These are phyloP conservation scores for Cercophora sp. DNA, from an alignment of 495 filamentous ascomycete genomes.

Conservation along the genomic window DNA sequence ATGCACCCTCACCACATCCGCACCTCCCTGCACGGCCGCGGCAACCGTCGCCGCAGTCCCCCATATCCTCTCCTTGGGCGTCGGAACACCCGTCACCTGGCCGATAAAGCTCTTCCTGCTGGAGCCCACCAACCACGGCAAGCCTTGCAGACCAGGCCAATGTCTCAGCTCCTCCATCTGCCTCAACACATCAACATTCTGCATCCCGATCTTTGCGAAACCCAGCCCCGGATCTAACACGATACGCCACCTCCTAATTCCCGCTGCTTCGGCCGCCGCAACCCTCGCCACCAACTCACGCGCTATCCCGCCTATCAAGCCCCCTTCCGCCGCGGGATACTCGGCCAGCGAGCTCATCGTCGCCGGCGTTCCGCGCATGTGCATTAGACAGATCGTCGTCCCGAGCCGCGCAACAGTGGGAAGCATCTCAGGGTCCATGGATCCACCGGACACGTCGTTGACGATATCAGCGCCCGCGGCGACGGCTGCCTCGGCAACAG, in stretches of 20 bases:
- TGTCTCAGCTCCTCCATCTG: conserved; percentile 58
- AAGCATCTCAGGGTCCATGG: conserved; percentile 78
- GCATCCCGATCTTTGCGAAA: conserved; percentile 77
- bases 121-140: conserved; percentile 87
- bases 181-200: conserved; percentile 78
- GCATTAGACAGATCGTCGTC: conserved; percentile 86
- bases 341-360: conserved; percentile 70
- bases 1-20: conserved; percentile 92
- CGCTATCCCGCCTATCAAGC: conserved; percentile 66
- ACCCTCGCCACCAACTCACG: conserved; percentile 68
- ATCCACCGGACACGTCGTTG: conserved; percentile 88
- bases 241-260: conserved; percentile 87
- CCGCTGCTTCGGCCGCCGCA: conserved; percentile 72
- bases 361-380: conserved; percentile 84
- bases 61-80: conserved; percentile 60
- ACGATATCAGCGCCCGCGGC: conserved; percentile 85
- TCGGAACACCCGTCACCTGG: conserved; percentile 66
- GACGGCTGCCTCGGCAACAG: conserved; percentile 76
- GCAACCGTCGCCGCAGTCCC: conserved; percentile 88
- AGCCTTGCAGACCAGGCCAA: conserved; percentile 59
- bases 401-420: conserved; percentile 71
- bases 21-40: conserved; percentile 83
- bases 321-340: conserved; percentile 59
- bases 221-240: conserved; percentile 92
- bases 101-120: conserved; percentile 92